Base-by-base conservation (phyloP, 441 rosid species). In the Populus tomentosa region DNA sequence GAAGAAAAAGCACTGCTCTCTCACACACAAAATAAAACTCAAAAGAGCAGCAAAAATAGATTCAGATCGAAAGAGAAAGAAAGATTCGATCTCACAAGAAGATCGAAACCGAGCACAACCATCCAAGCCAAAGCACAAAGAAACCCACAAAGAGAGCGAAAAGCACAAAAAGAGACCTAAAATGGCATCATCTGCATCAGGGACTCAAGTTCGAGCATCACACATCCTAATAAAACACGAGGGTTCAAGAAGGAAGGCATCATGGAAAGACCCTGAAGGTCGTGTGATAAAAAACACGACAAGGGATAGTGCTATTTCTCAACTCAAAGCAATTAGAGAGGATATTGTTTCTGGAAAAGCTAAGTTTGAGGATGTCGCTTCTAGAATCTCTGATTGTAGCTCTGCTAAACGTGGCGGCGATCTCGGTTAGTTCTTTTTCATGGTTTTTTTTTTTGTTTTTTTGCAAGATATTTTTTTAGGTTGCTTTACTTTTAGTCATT, bases 391-490 rank as follows among this genome's bases (percentile, higher is more conserved):
- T 59, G 98, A 95, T 30, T 95, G 98, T 85, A 91, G 94, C 92
- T 95, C 99, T 20, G 99, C 99, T 35, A 93, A 93, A 82, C 98
- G 99, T 69, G 98, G 98, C 73, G 98, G 97, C 36, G 99, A 93
- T 85, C 97, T 95, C 18, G 98, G 99, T 95, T 38, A 71, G 92
- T 82, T 77, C 38, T 32, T 16, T 2, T 30, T 32, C 6, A 32
- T 13, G 23, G 32, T 30, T 30, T 30, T 30, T 30, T 32, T 32
- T 4, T 4, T 11, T 36, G 3, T 26, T 5, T 9, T 62, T 14
- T 72, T 26, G 7, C 35, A 33, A 33, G 35, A 33, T 33, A 33
- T 33, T 33, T 33, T 33, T n/a, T 69, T 13, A 32, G 20, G n/a
- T 7, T 71, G 5, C 5, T 4, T 23, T 26, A 2, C 33, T 28